phyloP scores from a whole-genome alignment of 2,329 filamentous ascomycete species.

The Canariomyces notabilis region DNA sequence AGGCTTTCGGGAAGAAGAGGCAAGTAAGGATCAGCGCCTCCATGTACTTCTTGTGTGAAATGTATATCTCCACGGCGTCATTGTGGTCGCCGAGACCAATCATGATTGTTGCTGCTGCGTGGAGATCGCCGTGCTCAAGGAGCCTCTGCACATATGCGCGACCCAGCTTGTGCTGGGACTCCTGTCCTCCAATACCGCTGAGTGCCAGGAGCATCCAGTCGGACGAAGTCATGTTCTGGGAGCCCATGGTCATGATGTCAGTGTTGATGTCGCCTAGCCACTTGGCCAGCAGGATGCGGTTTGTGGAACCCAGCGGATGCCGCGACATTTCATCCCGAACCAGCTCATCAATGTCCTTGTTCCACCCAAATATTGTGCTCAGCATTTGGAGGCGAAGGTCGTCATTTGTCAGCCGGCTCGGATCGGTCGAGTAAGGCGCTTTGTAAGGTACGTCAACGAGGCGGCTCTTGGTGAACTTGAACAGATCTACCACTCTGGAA shows the following conservation, averaged over 20 bases:
- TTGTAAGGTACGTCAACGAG: slow-evolving; percentile 80
- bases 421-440: slow-evolving; percentile 55
- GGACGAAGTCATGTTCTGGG: slow-evolving; percentile 82
- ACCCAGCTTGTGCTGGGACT: slow-evolving; percentile 83
- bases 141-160: slow-evolving; percentile 87
- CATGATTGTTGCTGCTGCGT: slow-evolving; percentile 88
- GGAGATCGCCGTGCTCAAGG: slow-evolving; percentile 82
- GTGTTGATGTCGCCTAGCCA: slow-evolving; percentile 86
- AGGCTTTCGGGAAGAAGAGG: slow-evolving; percentile 75
- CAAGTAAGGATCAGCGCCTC: slow-evolving; percentile 88
- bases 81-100: slow-evolving; percentile 88
- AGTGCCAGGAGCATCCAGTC: slow-evolving; percentile 97
- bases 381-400: slow-evolving; percentile 88
- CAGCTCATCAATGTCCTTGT: slow-evolving; percentile 73
- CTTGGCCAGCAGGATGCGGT: slow-evolving; percentile 77
- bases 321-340: slow-evolving; percentile 78
- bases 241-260: slow-evolving; percentile 73
- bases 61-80: slow-evolving; percentile 93
- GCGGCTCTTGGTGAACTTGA: slow-evolving; percentile 77
- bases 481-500: slow-evolving; percentile 68
- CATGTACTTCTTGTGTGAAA: slow-evolving; percentile 86
- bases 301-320: slow-evolving; percentile 68
- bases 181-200: slow-evolving; percentile 73
- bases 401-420: slow-evolving; percentile 63
- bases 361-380: slow-evolving; percentile 91